Percentiles rank a stretch among this genome's conserved stretches.
Conservation (phyloP, 805 yeast genomes). For the Saccharomycopsis capsularis region DNA sequence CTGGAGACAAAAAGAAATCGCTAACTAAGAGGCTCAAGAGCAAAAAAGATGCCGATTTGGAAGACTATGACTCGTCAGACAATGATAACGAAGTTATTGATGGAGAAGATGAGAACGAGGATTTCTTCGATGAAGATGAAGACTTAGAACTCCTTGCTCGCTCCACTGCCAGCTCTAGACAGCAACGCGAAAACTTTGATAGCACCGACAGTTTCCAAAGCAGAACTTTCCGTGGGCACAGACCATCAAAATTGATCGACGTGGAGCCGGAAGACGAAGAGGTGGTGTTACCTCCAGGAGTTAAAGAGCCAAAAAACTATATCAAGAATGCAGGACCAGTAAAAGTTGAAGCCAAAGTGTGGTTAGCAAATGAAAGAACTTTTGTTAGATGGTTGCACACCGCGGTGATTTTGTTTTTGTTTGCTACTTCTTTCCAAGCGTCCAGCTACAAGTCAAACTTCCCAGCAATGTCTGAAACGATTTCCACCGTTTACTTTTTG, state of each 20-base stretch:
- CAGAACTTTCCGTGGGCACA: not conserved
- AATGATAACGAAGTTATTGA: conserved; percentile 37
- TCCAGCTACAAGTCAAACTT: conserved; percentile 64
- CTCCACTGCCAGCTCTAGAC: not conserved
- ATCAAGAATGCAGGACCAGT: conserved; percentile 87
- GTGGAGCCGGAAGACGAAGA: conserved; percentile 86
- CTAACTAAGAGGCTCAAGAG: conserved; percentile 1
- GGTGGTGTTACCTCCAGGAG: conserved; percentile 82
- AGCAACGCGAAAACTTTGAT: not conserved
- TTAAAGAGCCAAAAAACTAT: conserved; percentile 67
- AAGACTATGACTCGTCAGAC: conserved; percentile 51
- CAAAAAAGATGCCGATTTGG: conserved; percentile 39
- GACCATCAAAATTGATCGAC: conserved; percentile 36
- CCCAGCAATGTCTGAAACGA: conserved; percentile 51
- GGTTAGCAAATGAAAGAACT: conserved; percentile 98
- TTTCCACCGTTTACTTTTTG: conserved; percentile 76
- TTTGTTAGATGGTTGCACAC: conserved; percentile 93
- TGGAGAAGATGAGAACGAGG: conserved; percentile 13
- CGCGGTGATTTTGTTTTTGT: conserved; percentile 71
- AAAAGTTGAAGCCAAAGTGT: conserved; percentile 94
- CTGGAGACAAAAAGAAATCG: not conserved
- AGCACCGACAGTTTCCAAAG: conserved; percentile 1
- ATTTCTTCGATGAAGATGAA: conserved; percentile 26
- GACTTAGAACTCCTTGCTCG: not conserved
- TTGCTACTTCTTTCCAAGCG: conserved; percentile 78